Base-by-base conservation (phyloP, 495 filamentous ascomycete species). In the Lindgomyces ingoldianus region DNA sequence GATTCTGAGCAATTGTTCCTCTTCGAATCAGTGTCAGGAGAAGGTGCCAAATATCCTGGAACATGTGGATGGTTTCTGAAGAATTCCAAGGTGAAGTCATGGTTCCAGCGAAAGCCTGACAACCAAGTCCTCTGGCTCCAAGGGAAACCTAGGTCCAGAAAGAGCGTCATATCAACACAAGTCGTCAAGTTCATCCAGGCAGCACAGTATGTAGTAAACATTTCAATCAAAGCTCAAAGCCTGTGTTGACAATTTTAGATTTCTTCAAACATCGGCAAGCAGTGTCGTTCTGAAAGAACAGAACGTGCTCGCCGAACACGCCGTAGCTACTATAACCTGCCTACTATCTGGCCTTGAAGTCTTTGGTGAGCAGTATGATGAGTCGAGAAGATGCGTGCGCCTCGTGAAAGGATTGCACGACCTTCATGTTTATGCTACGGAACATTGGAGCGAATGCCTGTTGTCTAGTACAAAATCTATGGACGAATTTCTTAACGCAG, bases 111-210 rank as follows among this genome's bases (percentile, higher is more conserved):
- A n/a, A 57, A 50, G 4, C 52, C 42, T 11, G 16, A 57, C 16
- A 26, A 19, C 30, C n/a, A 12, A 6, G 10, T 64, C 26, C 2
- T 64, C 6, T 64, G 61, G 53, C 53, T 64, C 21, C 53, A 64
- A 27, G 53, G 61, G n/a, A 64, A 64, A 36, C 41, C 61, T 24
- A 52, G 53, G 18, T 64, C 52, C 24, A 52, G 61, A n/a, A 58
- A 58, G 22, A 58, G 55, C 29, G 25, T 47, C 22, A 26, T 58
- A 18, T 46, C 55, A 30, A 47, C 55, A n/a, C 55, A 58, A 18
- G 22, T 47, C 1, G 39, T 47, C 14, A 46, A 48, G 10, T 58
- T 58, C 47, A 11, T 46, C 11, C 42, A 27, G 2, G 6, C 53
- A 42, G 18, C 30, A n/a, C 53, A 33, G 27, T 30, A 33, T 26